Evolutionary conservation across 2,329 filamentous ascomycete species (phyloP), one percentile per base, ranked within the genome.

Genomic region (Alternaria longipes): DNA sequence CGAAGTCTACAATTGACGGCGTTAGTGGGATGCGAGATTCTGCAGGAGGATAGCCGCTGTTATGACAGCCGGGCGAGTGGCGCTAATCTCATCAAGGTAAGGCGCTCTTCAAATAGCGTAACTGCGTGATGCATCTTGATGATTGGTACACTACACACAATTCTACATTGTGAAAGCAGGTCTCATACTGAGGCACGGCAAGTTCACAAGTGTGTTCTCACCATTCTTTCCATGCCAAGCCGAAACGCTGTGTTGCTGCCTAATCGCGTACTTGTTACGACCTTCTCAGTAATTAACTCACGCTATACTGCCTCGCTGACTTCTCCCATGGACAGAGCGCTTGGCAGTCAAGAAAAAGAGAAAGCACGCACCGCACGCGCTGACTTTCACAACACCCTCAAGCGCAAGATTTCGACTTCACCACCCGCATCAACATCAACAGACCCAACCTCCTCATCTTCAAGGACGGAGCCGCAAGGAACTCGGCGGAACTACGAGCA

Each of bases 201-300:
- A 22, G 4, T n/a, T 8, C 14, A 38, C 3, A 8, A 40, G 38
- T 6, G 8, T 26, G 8, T 20, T 14, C n/a, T 36, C 30, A 24
- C 50, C 14, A 40, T 20, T 22, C 26, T 12, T 7, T 5, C 24
- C 6, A 47, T 45, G 30, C 20, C 12, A 5, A 22, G 52, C 30
- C 53, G 40, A 50, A 54, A 26, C 30, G 45, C 46, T 64, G 63
- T 60, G 62, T 71, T 61, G 64, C 63, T 61, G 57, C 64, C 38
- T 55, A 46, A 40, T 28, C 12, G 20, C 40, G 14, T 24, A 42
- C 5, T 40, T 34, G 8, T 38, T 18, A 38, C 20, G 8, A n/a
- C 34, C 34, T 50, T 11, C 12, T 8, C 40, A 42, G 12, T 42
- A 14, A 24, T 42, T 16, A 16, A 14, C 12, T 16, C 40, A 42